A percentile compares a stretch with the other conserved stretches of the same genome.
These are phyloP conservation scores for Sicyos baderoa DNA, from an alignment of 306 rosid species.

Conservation along the genomic window DNA sequence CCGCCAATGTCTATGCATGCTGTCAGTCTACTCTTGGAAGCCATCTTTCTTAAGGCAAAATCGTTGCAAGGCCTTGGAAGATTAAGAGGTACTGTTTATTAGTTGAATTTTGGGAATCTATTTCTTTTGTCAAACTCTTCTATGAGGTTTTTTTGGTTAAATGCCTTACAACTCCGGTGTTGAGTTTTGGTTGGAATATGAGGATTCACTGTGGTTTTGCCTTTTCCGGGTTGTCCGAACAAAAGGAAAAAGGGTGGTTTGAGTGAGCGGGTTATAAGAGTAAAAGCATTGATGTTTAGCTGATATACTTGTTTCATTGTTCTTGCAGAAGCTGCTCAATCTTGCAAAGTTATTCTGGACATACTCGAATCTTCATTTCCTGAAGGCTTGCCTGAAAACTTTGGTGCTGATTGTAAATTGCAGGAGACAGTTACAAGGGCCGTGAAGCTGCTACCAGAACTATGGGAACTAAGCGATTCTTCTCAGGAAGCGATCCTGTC, in stretches of 20 bases:
- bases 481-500: slow-evolving; percentile 68
- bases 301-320: slow-evolving; percentile 28
- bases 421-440: slow-evolving; percentile 68
- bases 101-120: background rate
- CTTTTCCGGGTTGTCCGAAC: slow-evolving; percentile 21
- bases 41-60: slow-evolving; percentile 74
- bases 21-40: slow-evolving; percentile 69
- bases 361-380: slow-evolving; percentile 75
- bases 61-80: slow-evolving; percentile 63
- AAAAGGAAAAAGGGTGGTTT: background rate
- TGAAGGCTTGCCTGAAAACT: slow-evolving; percentile 70
- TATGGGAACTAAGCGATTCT: slow-evolving; percentile 77
- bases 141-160: background rate
- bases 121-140: background rate
- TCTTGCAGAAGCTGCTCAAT: slow-evolving; percentile 88
- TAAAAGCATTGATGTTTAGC: slow-evolving; percentile 19
- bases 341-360: slow-evolving; percentile 82
- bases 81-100: slow-evolving; percentile 50
- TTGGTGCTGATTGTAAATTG: slow-evolving; percentile 74
- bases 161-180: background rate
- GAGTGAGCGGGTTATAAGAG: background rate
- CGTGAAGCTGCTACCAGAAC: slow-evolving; percentile 78
- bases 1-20: slow-evolving; percentile 65
- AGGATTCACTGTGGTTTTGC: background rate
- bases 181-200: slow-evolving; percentile 12